These are phyloP conservation scores for Parachaetomium inaequale DNA, from an alignment of 495 filamentous ascomycete species.

Conservation along the genomic window DNA sequence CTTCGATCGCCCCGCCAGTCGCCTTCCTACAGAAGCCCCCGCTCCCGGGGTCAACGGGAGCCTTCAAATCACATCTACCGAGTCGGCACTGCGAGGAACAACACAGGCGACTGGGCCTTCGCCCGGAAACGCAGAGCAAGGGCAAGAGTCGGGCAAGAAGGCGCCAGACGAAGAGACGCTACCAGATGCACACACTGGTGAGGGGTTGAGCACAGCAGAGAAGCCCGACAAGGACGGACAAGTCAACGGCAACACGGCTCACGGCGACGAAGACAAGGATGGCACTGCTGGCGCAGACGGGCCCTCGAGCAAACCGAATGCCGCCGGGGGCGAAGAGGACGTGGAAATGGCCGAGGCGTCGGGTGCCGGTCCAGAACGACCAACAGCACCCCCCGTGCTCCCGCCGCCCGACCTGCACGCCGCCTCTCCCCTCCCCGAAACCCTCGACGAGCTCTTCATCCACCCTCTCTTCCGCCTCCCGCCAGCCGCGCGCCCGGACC, in stretches of 20 bases:
- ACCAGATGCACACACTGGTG: not conserved
- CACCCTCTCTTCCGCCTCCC: slow-evolving; percentile 86
- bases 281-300: not conserved
- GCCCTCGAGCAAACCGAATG: slow-evolving; percentile 29
- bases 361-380: not conserved
- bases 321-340: slow-evolving; percentile 36
- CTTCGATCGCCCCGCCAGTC: slow-evolving; percentile 19
- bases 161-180: slow-evolving; percentile 21
- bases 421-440: slow-evolving; percentile 12
- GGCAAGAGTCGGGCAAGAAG: slow-evolving; percentile 12
- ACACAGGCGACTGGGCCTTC: not conserved
- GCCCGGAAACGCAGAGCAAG: slow-evolving; percentile 6
- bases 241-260: slow-evolving; percentile 14
- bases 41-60: not conserved
- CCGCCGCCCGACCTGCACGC: slow-evolving; percentile 1
- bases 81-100: not conserved
- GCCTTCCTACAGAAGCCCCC: not conserved
- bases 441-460: slow-evolving; percentile 53
- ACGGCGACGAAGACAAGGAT: not conserved
- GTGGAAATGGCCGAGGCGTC: slow-evolving; percentile 47
- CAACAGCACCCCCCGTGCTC: not conserved
- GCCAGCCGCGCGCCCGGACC: slow-evolving; percentile 63
- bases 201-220: not conserved
- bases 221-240: slow-evolving; percentile 1
- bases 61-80: not conserved